Evolutionary conservation across 1,139 yeast genomes (phyloP).

Genomic region (Petasospora rhodanensis): DNA sequence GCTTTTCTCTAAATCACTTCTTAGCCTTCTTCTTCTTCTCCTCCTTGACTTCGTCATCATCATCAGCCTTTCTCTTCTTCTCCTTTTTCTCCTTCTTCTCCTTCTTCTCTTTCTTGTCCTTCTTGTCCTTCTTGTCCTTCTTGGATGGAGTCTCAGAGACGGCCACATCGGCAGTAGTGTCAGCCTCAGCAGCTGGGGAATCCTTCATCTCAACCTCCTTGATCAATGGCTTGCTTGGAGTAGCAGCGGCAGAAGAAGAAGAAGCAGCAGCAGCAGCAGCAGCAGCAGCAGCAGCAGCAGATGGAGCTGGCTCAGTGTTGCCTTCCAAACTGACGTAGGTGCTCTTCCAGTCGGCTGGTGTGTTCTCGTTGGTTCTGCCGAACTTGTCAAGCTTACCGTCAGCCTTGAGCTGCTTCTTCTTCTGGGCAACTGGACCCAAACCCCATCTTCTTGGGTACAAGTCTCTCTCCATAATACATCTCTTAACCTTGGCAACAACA

Average conservation of each 20-base stretch:
- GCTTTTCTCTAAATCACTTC: too few species aligned
- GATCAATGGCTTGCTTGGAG: constrained; percentile 41
- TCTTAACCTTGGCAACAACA: constrained; percentile 95
- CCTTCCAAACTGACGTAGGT: constrained; percentile 80
- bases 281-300: constrained; percentile 38
- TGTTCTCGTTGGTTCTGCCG: constrained; percentile 88
- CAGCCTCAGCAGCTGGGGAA: constrained; percentile 28
- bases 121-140: constrained; percentile 51
- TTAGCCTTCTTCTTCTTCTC: constrained; percentile 52
- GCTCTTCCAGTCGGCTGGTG: constrained; percentile 90
- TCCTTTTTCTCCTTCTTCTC: constrained; percentile 65
- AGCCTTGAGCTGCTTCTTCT: constrained; percentile 96
- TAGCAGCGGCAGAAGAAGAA: too few species aligned
- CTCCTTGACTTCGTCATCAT: too few species aligned
- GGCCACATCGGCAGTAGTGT: constrained; percentile 29
- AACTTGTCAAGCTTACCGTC: constrained; percentile 96
- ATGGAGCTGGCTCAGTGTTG: constrained; percentile 37
- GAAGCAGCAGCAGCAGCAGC: too few species aligned
- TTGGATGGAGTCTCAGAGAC: constrained; percentile 35
- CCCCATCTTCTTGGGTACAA: constrained; percentile 99
- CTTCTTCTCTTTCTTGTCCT: constrained; percentile 54
- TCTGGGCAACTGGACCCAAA: constrained; percentile 95
- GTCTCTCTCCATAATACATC: constrained; percentile 99
- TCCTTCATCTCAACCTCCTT: constrained; percentile 36
- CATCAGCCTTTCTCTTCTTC: constrained; percentile 55